These are phyloP conservation scores for Colletotrichum lindemuthianum DNA, from an alignment of 2,329 filamentous ascomycete genomes.

Conservation along the genomic window DNA sequence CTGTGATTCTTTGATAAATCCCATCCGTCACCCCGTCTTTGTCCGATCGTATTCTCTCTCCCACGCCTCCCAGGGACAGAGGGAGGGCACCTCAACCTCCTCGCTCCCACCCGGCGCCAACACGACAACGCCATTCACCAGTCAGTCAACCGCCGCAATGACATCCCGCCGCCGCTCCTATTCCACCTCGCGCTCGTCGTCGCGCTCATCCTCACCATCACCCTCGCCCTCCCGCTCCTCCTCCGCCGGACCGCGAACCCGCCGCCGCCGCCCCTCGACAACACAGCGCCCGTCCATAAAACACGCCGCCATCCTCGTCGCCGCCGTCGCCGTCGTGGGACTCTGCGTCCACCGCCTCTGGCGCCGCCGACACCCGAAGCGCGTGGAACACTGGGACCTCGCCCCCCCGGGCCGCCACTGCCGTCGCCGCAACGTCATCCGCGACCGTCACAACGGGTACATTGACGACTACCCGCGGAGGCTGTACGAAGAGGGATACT, in stretches of 20 bases:
- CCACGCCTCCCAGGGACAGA: background rate
- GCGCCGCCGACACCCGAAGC: conserved; percentile 45
- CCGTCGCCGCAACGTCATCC: conserved; percentile 31
- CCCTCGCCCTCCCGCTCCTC: conserved; percentile 33
- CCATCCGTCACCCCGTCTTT: background rate
- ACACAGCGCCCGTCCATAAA: conserved; percentile 41
- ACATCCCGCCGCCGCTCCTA: background rate
- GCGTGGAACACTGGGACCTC: conserved; percentile 44
- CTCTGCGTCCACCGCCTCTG: conserved; percentile 48
- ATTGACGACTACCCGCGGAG: conserved; percentile 13
- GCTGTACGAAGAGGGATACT: conserved; percentile 6
- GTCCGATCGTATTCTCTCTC: too few species aligned
- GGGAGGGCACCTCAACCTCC: background rate
- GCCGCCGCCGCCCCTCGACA: conserved; percentile 6
- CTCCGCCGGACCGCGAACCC: conserved; percentile 24
- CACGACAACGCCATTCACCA: background rate
- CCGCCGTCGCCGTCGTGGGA: conserved; percentile 48
- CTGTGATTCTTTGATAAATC: conserved; percentile 10
- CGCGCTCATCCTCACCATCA: conserved; percentile 39
- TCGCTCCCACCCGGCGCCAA: background rate
- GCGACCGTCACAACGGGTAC: conserved; percentile 26
- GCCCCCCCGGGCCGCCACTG: conserved; percentile 14
- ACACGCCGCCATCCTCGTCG: conserved; percentile 45
- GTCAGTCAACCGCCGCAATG: background rate
- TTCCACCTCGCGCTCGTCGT: conserved; percentile 18